Conservation (phyloP, 768 basidiomycete genomes). For the Agaricus subrufescens region DNA sequence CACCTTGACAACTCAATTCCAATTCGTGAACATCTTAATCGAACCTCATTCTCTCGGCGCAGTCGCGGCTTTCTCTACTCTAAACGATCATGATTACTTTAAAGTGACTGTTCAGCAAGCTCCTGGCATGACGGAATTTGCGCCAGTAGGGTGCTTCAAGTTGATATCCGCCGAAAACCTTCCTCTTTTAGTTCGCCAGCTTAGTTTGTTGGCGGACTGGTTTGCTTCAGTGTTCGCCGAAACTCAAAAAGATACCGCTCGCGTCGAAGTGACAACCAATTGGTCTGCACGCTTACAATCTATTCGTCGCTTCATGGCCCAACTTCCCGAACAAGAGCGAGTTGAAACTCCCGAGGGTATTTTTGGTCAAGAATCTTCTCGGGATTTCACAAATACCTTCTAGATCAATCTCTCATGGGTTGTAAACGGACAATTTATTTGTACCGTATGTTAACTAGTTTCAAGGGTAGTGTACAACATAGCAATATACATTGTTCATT, state of each 20-base stretch:
- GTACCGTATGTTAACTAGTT: not conserved
- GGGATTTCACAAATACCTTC: slow-evolving; percentile 56
- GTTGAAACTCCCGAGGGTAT: slow-evolving; percentile 30
- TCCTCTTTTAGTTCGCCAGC: slow-evolving; percentile 83
- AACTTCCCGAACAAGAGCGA: slow-evolving; percentile 24
- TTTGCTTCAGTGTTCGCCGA: slow-evolving; percentile 80
- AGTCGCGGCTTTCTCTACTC: slow-evolving; percentile 78
- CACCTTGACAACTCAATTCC: slow-evolving; percentile 89
- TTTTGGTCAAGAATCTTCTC: slow-evolving; percentile 46
- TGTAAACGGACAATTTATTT: not conserved
- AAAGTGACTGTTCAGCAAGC: slow-evolving; percentile 89
- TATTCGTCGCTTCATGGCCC: slow-evolving; percentile 65
- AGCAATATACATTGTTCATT: not conserved
- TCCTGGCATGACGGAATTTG: slow-evolving; percentile 89
- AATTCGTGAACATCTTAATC: slow-evolving; percentile 96
- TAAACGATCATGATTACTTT: slow-evolving; percentile 94
- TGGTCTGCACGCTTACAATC: slow-evolving; percentile 80
- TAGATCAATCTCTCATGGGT: slow-evolving; percentile 18
- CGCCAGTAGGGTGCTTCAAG: slow-evolving; percentile 91
- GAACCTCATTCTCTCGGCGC: slow-evolving; percentile 87
- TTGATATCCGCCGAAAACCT: slow-evolving; percentile 86
- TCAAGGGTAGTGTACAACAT: not conserved
- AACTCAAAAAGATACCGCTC: slow-evolving; percentile 65
- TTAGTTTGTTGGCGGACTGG: slow-evolving; percentile 85
- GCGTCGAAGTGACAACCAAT: slow-evolving; percentile 80